A percentile compares a stretch with the other conserved stretches of the same genome.
phyloP scores from a whole-genome alignment of 345 rosid genomes.

The Nasturtium officinale region DNA sequence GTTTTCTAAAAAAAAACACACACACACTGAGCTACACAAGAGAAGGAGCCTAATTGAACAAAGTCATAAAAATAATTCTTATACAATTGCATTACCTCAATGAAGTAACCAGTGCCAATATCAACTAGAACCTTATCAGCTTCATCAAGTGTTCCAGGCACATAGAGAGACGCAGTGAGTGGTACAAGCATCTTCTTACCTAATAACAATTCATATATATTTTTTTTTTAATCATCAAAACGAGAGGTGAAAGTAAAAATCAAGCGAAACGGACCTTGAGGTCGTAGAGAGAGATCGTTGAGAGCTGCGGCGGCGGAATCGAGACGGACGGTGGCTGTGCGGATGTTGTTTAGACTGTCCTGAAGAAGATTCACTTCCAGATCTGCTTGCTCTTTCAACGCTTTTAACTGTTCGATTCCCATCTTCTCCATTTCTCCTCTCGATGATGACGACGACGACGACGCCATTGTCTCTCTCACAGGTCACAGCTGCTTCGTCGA shows the following conservation, averaged over 20 bases:
- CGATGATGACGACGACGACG: constrained; percentile 49
- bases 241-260: not conserved
- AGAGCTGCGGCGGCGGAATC: constrained; percentile 78
- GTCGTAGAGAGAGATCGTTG: constrained; percentile 77
- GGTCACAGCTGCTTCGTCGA: constrained; percentile 17
- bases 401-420: constrained; percentile 88
- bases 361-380: constrained; percentile 88
- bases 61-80: not conserved
- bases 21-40: constrained; percentile 1
- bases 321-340: constrained; percentile 86
- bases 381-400: constrained; percentile 83
- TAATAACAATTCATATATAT: not conserved
- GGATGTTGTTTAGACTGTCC: constrained; percentile 95
- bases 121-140: constrained; percentile 83
- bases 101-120: constrained; percentile 98
- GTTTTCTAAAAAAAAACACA: constrained; percentile 62
- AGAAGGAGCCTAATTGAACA: not conserved
- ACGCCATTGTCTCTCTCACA: constrained; percentile 45
- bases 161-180: constrained; percentile 91
- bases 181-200: constrained; percentile 91
- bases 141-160: constrained; percentile 82
- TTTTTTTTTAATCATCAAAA: not conserved
- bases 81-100: constrained; percentile 56
- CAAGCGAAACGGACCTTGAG: constrained; percentile 50
- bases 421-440: constrained; percentile 70